These are phyloP conservation scores for Candida loeiensis DNA, from an alignment of 805 yeast species.

Conservation along the genomic window DNA sequence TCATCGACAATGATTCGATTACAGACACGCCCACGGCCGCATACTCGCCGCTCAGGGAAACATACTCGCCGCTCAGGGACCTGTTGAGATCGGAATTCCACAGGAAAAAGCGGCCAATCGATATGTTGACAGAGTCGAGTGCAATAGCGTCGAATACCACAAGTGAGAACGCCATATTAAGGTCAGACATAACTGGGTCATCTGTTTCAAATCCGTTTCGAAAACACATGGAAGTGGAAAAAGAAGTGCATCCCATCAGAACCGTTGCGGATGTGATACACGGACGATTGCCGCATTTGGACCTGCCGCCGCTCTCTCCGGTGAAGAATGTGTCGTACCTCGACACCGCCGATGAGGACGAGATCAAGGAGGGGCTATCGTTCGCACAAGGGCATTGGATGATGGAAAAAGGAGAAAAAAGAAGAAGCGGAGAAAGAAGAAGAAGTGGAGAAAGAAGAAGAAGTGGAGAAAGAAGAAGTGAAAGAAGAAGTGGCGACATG, in stretches of 20 bases:
- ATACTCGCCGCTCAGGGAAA: too few relatives aligned
- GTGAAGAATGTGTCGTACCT: conserved; percentile 15
- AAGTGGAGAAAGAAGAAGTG: neutral
- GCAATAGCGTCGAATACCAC: too few relatives aligned
- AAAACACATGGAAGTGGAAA: too few relatives aligned
- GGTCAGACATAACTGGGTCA: too few relatives aligned
- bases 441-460: neutral
- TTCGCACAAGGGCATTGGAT: conserved; percentile 19
- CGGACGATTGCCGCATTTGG: neutral
- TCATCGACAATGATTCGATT: too few relatives aligned
- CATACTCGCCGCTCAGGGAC: too few relatives aligned
- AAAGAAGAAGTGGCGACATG: neutral
- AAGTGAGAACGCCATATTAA: too few relatives aligned
- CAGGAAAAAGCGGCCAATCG: too few relatives aligned
- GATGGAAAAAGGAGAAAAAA: neutral
- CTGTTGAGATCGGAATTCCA: too few relatives aligned
- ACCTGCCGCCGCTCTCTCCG: conserved; percentile 2
- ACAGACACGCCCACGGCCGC: too few relatives aligned
- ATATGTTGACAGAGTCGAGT: too few relatives aligned
- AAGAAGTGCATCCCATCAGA: neutral
- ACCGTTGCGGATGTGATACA: conserved; percentile 1
- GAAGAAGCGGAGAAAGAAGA: neutral
- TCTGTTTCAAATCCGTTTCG: too few relatives aligned
- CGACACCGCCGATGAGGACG: conserved; percentile 29
- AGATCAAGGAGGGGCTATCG: conserved; percentile 30